Conservation (phyloP, 345 rosid genomes). For the Eucalyptus grandis region DNA sequence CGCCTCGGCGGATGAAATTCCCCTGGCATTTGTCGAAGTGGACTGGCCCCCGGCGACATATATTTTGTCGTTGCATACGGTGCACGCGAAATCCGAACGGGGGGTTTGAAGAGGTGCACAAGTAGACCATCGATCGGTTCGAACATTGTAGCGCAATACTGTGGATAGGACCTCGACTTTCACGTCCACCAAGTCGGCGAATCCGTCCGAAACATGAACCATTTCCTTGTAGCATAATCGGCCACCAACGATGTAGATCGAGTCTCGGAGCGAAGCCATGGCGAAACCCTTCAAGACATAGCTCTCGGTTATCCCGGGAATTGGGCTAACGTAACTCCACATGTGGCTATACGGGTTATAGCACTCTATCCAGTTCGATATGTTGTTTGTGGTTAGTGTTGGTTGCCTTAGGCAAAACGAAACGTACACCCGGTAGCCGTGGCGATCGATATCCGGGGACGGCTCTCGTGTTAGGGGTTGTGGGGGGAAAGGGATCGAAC, state of each 20-base stretch:
- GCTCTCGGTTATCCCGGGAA: slow-evolving; percentile 12
- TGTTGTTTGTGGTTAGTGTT: not conserved
- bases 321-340: slow-evolving; percentile 18
- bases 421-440: slow-evolving; percentile 1
- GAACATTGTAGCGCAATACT: slow-evolving; percentile 11
- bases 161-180: not conserved
- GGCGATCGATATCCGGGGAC: not conserved
- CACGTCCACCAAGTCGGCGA: not conserved
- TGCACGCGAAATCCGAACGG: slow-evolving; percentile 29
- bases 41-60: slow-evolving; percentile 50
- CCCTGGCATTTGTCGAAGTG: not conserved
- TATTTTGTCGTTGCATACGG: slow-evolving; percentile 11
- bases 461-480: not conserved
- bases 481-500: slow-evolving; percentile 5
- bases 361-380: slow-evolving; percentile 28
- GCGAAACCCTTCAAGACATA: slow-evolving; percentile 34
- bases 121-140: slow-evolving; percentile 8
- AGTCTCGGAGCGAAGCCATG: slow-evolving; percentile 17
- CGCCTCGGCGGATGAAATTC: slow-evolving; percentile 19
- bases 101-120: slow-evolving; percentile 13
- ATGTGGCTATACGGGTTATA: slow-evolving; percentile 17
- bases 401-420: slow-evolving; percentile 18
- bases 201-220: not conserved
- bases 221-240: slow-evolving; percentile 6
- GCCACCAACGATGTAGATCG: slow-evolving; percentile 33